Percentiles rank a stretch among this genome's conserved stretches.
These are phyloP conservation scores for Podaxis mareebaensis DNA, from an alignment of 768 basidiomycete genomes.

Conservation along the genomic window DNA sequence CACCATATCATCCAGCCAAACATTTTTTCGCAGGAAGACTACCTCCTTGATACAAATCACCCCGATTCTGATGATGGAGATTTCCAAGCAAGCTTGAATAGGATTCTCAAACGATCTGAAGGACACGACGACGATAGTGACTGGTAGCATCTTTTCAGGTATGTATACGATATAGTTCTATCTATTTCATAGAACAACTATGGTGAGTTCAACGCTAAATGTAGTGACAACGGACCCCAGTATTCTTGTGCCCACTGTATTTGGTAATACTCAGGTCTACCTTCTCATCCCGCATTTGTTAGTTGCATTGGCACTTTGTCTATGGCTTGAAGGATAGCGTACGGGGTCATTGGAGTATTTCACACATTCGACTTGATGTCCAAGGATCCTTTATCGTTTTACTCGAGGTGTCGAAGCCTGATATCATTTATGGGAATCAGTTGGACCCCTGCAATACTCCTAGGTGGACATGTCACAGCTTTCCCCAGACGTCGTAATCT, in stretches of 20 bases:
- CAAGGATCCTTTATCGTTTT: too few relatives aligned
- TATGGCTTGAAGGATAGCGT: neutral
- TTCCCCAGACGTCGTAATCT: neutral
- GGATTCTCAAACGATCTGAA: slow-evolving; percentile 9
- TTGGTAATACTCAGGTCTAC: too few relatives aligned
- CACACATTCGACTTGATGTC: too few relatives aligned
- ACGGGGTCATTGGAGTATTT: too few relatives aligned
- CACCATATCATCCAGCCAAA: slow-evolving; percentile 8
- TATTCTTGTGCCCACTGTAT: neutral
- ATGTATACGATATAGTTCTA: neutral
- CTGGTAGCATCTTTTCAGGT: neutral
- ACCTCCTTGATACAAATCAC: neutral
- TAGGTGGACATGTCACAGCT: neutral
- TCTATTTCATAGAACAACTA: neutral
- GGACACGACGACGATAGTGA: neutral
- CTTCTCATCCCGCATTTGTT: too few relatives aligned
- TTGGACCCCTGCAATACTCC: neutral
- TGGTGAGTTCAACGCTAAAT: neutral
- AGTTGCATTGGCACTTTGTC: neutral
- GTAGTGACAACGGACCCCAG: neutral
- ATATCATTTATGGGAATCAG: too few relatives aligned
- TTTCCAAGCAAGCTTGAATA: slow-evolving; percentile 15
- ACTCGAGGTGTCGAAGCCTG: too few relatives aligned
- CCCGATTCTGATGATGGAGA: slow-evolving; percentile 15
- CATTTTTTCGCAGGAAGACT: slow-evolving; percentile 1